A percentile compares a stretch with the other conserved stretches of the same genome.
Evolutionary conservation across 1,139 yeast genomes (phyloP).

Genomic region (Taphrina communis): DNA sequence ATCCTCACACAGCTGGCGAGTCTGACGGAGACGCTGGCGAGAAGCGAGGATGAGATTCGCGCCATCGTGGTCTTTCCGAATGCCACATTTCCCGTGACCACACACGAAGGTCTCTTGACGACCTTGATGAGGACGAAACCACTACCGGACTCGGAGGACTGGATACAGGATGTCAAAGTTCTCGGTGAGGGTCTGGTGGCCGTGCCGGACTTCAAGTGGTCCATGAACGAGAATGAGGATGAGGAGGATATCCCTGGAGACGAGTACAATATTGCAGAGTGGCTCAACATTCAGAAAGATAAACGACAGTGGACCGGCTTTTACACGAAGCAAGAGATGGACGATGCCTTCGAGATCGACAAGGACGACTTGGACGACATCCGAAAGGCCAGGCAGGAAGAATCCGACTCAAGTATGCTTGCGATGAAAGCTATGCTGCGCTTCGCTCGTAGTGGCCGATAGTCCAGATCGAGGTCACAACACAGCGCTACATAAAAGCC

Average conservation of each 20-base stretch:
- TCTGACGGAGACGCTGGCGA: constrained; percentile 21
- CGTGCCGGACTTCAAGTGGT: constrained; percentile 7
- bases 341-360: constrained; percentile 37
- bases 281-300: constrained; percentile 19
- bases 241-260: constrained; percentile 23
- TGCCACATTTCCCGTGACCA: constrained; percentile 79
- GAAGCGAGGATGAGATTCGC: constrained; percentile 33
- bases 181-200: constrained; percentile 8
- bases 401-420: constrained; percentile 1
- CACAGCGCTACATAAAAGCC: no score
- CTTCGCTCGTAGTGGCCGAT: constrained; percentile 32
- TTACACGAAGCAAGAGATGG: constrained; percentile 31
- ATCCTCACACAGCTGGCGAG: constrained; percentile 31
- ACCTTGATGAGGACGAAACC: constrained; percentile 84
- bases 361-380: constrained; percentile 37
- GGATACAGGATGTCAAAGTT: constrained; percentile 54
- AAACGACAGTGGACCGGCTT: constrained; percentile 36
- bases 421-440: constrained; percentile 28
- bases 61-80: constrained; percentile 63
- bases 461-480: background rate
- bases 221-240: constrained; percentile 7
- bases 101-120: constrained; percentile 79
- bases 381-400: constrained; percentile 21
- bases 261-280: constrained; percentile 12
- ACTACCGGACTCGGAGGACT: constrained; percentile 84